Evolutionary conservation across 2,329 filamentous ascomycete genomes (phyloP), one percentile per base, ranked within the genome.

Genomic region (Paecilomyces sp.): DNA sequence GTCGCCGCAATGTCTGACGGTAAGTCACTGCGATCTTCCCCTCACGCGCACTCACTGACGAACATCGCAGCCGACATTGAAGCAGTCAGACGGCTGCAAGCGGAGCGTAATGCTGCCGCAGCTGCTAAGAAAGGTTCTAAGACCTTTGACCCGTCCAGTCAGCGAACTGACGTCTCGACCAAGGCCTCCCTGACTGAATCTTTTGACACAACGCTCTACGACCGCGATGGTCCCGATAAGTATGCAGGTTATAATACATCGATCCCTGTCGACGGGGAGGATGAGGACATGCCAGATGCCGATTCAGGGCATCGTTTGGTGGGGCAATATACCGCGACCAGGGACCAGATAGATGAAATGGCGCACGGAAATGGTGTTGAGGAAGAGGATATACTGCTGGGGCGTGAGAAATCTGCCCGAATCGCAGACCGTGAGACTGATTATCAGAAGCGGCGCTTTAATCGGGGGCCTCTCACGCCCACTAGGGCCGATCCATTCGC

Each of bases 361-460:
- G 88, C 93, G 25, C 87, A 85, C 58, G 92, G 92, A 58, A 82
- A 83, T 63, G 92, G 90, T 52, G 91, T 93, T 28, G 93, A 96
- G 73, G 93, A 97, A 77, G 91, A 93, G 61, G 95, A 99, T 70
- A 88, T 93, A 6, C 81, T 99, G 63, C 83, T 92, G 56, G 90
- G 89, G 53, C 86, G 88, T 66, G 94, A 97, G 80, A 90, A 93
- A 77, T 90, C 91, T 74, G 92, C 89, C 60, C 88, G 93, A 68
- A 97, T 99, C 71, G 83, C 88, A 62, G 93, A 95, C 72, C 89
- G 94, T 69, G 93, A 97, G 80, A 95, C 92, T 64, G 93, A 97
- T 71, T 99, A 99, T 74, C 95, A 99, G 78, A 96, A 96, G 78
- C 90, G 92, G 65, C 87, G 92, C 61, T 95, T 96, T 75, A 88